A percentile compares a stretch with the other conserved stretches of the same genome.
Evolutionary conservation across 306 rosid species (phyloP).

Genomic region (Quercus cerris): DNA sequence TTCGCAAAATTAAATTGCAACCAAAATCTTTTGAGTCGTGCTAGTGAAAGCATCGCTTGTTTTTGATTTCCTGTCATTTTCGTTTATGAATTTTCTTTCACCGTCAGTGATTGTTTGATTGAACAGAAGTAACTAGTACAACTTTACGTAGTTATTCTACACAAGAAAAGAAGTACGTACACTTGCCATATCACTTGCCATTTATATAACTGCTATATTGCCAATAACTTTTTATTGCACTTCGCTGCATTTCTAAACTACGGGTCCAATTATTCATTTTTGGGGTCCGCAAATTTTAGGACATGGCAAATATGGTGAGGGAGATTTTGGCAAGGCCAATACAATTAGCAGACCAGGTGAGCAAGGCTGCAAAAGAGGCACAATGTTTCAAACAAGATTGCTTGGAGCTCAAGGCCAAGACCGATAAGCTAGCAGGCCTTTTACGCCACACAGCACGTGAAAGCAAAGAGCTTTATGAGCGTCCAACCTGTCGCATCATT

Average conservation of each 20-base stretch:
- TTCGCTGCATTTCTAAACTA: too few relatives aligned
- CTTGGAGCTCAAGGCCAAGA: constrained; percentile 57
- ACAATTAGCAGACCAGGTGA: constrained; percentile 72
- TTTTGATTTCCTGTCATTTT: too few relatives aligned
- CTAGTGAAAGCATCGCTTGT: background rate
- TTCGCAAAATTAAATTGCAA: background rate
- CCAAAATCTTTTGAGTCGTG: background rate
- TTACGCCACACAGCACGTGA: constrained; percentile 76
- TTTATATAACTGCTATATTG: too few relatives aligned
- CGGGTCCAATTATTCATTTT: background rate
- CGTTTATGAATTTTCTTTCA: too few relatives aligned
- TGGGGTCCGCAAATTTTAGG: constrained; percentile 1
- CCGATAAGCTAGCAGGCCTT: constrained; percentile 70
- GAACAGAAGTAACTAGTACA: too few relatives aligned
- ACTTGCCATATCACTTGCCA: too few relatives aligned
- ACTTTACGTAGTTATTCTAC: too few relatives aligned
- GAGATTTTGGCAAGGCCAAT: constrained; percentile 85
- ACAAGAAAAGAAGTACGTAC: too few relatives aligned
- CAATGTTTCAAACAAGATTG: constrained; percentile 63
- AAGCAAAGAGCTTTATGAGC: constrained; percentile 72
- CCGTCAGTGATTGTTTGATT: too few relatives aligned
- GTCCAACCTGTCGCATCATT: constrained; percentile 73
- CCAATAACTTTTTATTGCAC: too few relatives aligned
- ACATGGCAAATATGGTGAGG: constrained; percentile 71
- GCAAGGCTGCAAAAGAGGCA: constrained; percentile 53